Evolutionary conservation across 148 eudicot genomes (phyloP).

Genomic region (Euryodendron excelsum): DNA sequence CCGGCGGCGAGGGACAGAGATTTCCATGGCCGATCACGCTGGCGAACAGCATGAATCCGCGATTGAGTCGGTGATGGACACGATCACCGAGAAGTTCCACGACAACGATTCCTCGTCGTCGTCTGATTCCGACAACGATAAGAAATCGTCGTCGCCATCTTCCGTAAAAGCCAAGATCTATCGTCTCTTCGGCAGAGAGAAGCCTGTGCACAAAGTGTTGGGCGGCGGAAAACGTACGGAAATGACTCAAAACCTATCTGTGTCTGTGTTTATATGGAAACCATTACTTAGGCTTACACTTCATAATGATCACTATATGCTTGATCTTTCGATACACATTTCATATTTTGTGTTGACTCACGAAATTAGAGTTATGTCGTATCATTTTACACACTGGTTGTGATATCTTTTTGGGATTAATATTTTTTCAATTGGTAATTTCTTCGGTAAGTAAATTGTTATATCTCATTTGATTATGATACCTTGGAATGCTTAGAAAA

Average conservation of each 20-base stretch:
- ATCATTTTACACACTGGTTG: neutral
- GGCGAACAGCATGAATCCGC: slow-evolving; percentile 33
- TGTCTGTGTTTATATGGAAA: neutral
- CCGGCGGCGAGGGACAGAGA: slow-evolving; percentile 8
- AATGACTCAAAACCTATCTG: neutral
- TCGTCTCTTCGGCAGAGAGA: slow-evolving; percentile 72
- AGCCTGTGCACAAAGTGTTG: slow-evolving; percentile 62
- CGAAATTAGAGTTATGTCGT: neutral
- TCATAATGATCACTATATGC: too few species aligned
- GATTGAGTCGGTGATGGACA: slow-evolving; percentile 56
- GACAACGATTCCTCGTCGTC: slow-evolving; percentile 41
- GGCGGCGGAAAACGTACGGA: slow-evolving; percentile 55
- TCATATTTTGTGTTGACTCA: neutral
- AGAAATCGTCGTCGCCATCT: slow-evolving; percentile 17
- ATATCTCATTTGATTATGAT: neutral
- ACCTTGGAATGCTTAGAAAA: neutral
- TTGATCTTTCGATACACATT: neutral
- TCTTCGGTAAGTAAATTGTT: neutral
- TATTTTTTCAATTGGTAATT: too few species aligned
- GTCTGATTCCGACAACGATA: slow-evolving; percentile 46
- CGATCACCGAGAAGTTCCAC: slow-evolving; percentile 58
- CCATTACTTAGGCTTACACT: neutral
- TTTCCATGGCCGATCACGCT: slow-evolving; percentile 45
- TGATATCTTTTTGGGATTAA: neutral
- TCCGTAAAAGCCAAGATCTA: slow-evolving; percentile 55